Evolutionary conservation across 805 yeast genomes (phyloP).

Genomic region (Candida ponderosae): DNA sequence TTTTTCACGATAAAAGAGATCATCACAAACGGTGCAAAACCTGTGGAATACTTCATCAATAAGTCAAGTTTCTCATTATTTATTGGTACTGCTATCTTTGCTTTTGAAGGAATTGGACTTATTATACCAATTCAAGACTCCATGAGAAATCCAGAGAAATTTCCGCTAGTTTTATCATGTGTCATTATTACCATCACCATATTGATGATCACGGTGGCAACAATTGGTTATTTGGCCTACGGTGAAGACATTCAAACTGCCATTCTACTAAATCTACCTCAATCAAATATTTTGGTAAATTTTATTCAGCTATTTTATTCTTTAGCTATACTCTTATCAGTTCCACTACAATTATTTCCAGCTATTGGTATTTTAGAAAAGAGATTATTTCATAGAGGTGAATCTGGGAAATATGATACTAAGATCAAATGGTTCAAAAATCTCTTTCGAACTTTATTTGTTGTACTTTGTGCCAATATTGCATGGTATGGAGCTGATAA

Average conservation of each 20-base stretch:
- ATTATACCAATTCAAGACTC: constrained; percentile 79
- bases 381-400: constrained; percentile 39
- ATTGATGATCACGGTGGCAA: constrained; percentile 56
- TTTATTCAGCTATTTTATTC: constrained; percentile 67
- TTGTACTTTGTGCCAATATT: constrained; percentile 42
- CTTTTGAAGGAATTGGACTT: constrained; percentile 83
- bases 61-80: constrained; percentile 56
- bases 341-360: constrained; percentile 77
- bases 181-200: constrained; percentile 59
- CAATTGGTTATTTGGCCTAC: constrained; percentile 63
- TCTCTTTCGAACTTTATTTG: constrained; percentile 44
- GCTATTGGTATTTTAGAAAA: constrained; percentile 69
- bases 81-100: constrained; percentile 79
- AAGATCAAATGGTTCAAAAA: constrained; percentile 63
- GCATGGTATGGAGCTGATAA: constrained; percentile 65
- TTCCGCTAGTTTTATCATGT: constrained; percentile 53
- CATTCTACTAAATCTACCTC: constrained; percentile 66
- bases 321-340: constrained; percentile 64
- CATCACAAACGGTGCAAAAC: constrained; percentile 37
- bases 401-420: constrained; percentile 49
- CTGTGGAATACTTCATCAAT: constrained; percentile 45
- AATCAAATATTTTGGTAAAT: constrained; percentile 50
- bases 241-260: constrained; percentile 62
- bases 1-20: constrained; percentile 45
- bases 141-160: constrained; percentile 67